Percentiles rank a stretch among this genome's conserved stretches.
These are phyloP conservation scores for Hypsizygus ulmarius DNA, from an alignment of 1,284 basidiomycete genomes.

Conservation along the genomic window DNA sequence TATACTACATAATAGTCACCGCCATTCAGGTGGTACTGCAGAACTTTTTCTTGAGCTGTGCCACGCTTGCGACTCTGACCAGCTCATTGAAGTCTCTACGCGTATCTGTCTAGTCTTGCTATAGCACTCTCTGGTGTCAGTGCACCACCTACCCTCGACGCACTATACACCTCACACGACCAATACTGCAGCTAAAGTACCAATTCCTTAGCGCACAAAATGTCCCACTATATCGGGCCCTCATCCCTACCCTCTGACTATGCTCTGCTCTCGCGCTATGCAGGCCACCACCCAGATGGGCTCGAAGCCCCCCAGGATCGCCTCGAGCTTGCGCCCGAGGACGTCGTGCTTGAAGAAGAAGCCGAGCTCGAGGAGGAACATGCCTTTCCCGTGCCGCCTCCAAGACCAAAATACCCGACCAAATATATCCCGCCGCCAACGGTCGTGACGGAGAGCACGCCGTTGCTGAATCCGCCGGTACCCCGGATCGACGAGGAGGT, in stretches of 20 bases:
- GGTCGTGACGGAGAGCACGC: conserved; percentile 45
- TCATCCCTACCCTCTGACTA: conserved; percentile 65
- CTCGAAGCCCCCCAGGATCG: conserved; percentile 14
- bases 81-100: too few relatives aligned
- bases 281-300: conserved; percentile 27
- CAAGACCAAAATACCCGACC: conserved; percentile 27
- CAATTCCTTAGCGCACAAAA: too few relatives aligned
- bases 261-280: conserved; percentile 53
- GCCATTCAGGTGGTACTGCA: too few relatives aligned
- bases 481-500: conserved; percentile 47
- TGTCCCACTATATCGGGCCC: conserved; percentile 47
- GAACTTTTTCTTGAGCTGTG: too few relatives aligned
- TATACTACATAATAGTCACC: too few relatives aligned
- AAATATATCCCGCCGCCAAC: conserved; percentile 24
- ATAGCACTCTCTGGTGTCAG: too few relatives aligned
- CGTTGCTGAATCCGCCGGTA: conserved; percentile 46
- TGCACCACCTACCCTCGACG: too few relatives aligned
- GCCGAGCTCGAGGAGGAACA: conserved; percentile 21
- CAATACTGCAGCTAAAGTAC: too few relatives aligned
- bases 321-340: conserved; percentile 18
- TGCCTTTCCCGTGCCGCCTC: conserved; percentile 20
- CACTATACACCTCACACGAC: too few relatives aligned
- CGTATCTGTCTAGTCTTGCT: too few relatives aligned
- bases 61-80: too few relatives aligned
- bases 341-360: conserved; percentile 20